These are phyloP conservation scores for Fraxinus xanthoxyloides DNA, from an alignment of 305 asterid genomes.

Conservation along the genomic window DNA sequence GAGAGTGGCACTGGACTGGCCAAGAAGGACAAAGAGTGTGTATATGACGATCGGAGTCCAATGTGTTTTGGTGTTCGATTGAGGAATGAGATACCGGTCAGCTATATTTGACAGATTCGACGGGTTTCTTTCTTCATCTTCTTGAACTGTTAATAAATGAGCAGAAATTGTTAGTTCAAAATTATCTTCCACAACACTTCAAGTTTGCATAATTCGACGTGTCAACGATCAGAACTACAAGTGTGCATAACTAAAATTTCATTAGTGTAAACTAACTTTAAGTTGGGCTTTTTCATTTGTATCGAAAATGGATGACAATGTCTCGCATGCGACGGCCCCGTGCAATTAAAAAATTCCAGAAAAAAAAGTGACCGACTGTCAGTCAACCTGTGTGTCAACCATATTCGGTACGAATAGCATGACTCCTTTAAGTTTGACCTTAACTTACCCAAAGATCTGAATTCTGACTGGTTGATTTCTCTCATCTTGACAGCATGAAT, in stretches of 20 bases:
- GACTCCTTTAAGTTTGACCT: not conserved
- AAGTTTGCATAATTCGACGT: no score
- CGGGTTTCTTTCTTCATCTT: conserved; percentile 11
- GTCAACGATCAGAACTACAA: not conserved
- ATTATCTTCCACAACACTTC: not conserved
- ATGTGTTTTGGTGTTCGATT: conserved; percentile 12
- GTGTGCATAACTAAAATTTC: not conserved
- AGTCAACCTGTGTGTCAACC: no score
- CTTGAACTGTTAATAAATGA: conserved; percentile 22
- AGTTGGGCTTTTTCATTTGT: no score
- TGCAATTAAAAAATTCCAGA: no score
- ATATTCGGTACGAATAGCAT: no score
- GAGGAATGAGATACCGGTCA: not conserved
- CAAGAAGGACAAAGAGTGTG: conserved; percentile 34
- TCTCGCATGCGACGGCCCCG: no score
- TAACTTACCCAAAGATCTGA: conserved; percentile 18
- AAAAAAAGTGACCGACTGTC: no score
- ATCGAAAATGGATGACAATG: no score
- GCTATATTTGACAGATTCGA: not conserved
- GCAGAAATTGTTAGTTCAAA: not conserved
- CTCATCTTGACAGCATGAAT: conserved; percentile 17
- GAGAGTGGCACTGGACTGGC: conserved; percentile 39
- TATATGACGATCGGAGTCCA: conserved; percentile 34
- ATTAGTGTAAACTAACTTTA: not conserved
- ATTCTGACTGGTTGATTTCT: conserved; percentile 16